A percentile compares a stretch with the other conserved stretches of the same genome.
Evolutionary conservation across 2,329 filamentous ascomycete species (phyloP).

Genomic region (Macrophomina pseudophaseolina): DNA sequence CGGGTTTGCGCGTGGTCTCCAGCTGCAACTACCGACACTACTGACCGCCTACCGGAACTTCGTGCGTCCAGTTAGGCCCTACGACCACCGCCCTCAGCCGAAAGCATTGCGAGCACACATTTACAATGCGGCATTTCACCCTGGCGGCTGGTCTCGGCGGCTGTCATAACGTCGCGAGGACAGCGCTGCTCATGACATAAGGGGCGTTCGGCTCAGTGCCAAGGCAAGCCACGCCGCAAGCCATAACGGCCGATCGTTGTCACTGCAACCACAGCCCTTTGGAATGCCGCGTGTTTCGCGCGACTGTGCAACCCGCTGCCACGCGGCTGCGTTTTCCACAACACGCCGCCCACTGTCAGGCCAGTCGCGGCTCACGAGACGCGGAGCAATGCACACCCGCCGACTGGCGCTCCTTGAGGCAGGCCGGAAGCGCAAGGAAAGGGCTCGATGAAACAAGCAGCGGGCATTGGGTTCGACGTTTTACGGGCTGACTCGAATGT

Average conservation of each 20-base stretch:
- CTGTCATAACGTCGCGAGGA: background rate
- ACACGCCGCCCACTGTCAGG: background rate
- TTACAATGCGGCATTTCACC: slow-evolving; percentile 1
- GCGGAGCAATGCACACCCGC: too few relatives aligned
- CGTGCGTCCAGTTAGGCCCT: background rate
- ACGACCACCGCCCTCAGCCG: background rate
- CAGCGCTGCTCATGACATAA: slow-evolving; percentile 15
- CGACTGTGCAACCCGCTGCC: slow-evolving; percentile 16
- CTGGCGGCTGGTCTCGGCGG: background rate
- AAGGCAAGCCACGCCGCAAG: slow-evolving; percentile 23
- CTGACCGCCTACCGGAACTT: slow-evolving; percentile 17
- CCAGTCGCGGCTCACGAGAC: too few relatives aligned
- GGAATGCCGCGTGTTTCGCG: slow-evolving; percentile 22
- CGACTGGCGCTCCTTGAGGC: too few relatives aligned
- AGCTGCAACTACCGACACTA: slow-evolving; percentile 6
- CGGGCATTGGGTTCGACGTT: slow-evolving; percentile 11
- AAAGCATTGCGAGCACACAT: too few relatives aligned
- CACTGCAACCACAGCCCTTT: slow-evolving; percentile 16
- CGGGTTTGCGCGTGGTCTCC: slow-evolving; percentile 7
- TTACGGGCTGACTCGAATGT: slow-evolving; percentile 11
- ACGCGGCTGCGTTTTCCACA: slow-evolving; percentile 11
- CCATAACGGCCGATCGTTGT: slow-evolving; percentile 24
- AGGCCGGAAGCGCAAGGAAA: slow-evolving; percentile 1
- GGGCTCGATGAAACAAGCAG: background rate
- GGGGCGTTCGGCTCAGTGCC: slow-evolving; percentile 20